Base-by-base conservation (phyloP, 352 stramenopile species). In the Globisporangium cylindrosporum region DNA sequence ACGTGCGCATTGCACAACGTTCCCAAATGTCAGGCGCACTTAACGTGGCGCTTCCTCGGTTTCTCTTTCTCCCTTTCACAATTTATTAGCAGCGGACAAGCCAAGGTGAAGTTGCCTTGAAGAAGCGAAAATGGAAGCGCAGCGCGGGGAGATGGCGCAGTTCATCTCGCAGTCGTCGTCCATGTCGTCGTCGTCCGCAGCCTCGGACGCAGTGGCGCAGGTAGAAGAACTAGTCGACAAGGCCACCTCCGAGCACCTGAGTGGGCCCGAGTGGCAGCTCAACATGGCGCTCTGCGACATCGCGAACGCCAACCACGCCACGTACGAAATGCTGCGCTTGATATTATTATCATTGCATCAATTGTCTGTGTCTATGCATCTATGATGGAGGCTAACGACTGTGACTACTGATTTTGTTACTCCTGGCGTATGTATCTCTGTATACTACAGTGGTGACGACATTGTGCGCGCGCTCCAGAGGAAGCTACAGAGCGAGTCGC, bases 221-320 rank as follows among this genome's bases (percentile, higher is more conserved):
- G 70, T 74, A 18, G 77, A 81, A 64, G 56, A 79, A 48, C 71
- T 94, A 55, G 73, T 94, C 59, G 70, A 77, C 32, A 76, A 78
- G 32, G 84, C 86, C n/a, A 92, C 84, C 51, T 80, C 76, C 38
- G 73, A 81, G 64, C 27, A 73, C 20, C 77, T 92, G 14, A 56
- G 61, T 14, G 79, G 72, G 0, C 82, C 86, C 18, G 83, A 92
- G 55, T 94, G 86, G 86, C 73, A 84, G 24, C 64, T 94, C 36
- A 94, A 94, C 62, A 81, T 92, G 70, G 79, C 75, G 14, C 57
- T 94, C 25, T 94, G 82, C 60, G 86, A 94, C 71, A 75, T 79
- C 12, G 81, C 75, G 15, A 94, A 92, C 69, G 76, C 76, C 7
- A 72, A 86, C 46, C 60, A 69, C 36, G 70, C 72, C 9, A 58